A percentile compares a stretch with the other conserved stretches of the same genome.
Evolutionary conservation across 2,329 filamentous ascomycete species (phyloP).

Genomic region (Fusarium pseudograminearum): DNA sequence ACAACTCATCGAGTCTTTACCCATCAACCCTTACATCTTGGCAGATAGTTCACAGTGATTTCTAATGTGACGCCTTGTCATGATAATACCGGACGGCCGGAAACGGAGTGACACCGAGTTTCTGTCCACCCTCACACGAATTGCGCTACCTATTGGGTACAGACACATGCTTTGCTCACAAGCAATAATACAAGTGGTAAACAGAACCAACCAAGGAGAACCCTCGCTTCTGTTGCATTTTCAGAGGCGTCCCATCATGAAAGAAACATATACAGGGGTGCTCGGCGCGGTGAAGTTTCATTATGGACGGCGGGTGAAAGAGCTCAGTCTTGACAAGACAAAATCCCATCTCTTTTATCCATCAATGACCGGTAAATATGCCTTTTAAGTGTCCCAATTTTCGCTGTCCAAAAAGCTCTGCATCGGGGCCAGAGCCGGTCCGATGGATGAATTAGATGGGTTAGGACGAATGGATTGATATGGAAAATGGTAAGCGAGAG

Average conservation of each 20-base stretch:
- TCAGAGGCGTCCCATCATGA: conserved; percentile 21
- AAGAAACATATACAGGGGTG: conserved; percentile 31
- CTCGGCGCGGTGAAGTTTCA: conserved; percentile 25
- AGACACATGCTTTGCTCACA: not conserved
- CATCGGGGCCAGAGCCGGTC: conserved; percentile 36
- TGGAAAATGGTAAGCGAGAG: conserved; percentile 21
- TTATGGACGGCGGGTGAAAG: conserved; percentile 27
- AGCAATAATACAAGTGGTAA: conserved; percentile 4
- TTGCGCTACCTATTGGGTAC: not conserved
- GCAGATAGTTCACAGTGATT: conserved; percentile 20
- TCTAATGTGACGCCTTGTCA: conserved; percentile 14
- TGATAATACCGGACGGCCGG: conserved; percentile 34
- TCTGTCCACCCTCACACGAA: not conserved
- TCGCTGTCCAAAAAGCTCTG: conserved; percentile 25
- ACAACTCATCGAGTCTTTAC: conserved; percentile 4
- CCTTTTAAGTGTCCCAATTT: conserved; percentile 5
- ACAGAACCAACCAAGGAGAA: conserved; percentile 8
- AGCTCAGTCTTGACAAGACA: conserved; percentile 1
- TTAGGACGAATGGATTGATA: conserved; percentile 20
- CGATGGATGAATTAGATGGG: conserved; percentile 8
- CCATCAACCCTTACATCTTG: not conserved
- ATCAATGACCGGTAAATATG: not conserved
- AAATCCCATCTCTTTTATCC: not conserved
- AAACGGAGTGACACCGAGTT: conserved; percentile 45
- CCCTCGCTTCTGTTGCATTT: conserved; percentile 27